Conservation (phyloP, 805 yeast species). For the Ogataea pilisensis region DNA sequence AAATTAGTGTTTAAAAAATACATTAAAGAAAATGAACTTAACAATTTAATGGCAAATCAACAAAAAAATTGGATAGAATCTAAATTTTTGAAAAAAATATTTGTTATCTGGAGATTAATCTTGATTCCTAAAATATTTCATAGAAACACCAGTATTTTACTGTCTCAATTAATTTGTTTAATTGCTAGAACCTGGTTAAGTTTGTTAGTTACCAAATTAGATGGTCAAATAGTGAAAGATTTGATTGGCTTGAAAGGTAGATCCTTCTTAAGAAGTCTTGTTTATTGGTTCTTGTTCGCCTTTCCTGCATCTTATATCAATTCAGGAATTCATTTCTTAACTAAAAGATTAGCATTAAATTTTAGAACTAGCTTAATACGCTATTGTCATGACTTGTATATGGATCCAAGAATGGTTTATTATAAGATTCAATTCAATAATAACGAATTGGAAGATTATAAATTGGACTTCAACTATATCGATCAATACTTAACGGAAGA, state of each 20-base stretch:
- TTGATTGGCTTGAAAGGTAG: conserved; percentile 76
- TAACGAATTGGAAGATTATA: conserved; percentile 30
- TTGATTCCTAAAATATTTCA: conserved; percentile 72
- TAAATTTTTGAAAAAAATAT: conserved; percentile 65
- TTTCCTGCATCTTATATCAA: conserved; percentile 92
- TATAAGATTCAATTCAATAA: conserved; percentile 71
- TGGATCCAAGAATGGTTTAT: conserved; percentile 76
- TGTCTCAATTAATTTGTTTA: conserved; percentile 69
- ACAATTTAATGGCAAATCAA: background rate
- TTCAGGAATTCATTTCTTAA: conserved; percentile 79
- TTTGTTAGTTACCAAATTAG: conserved; percentile 78
- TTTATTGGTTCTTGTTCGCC: conserved; percentile 85
- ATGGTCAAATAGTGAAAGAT: conserved; percentile 88
- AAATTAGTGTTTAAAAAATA: conserved; percentile 49
- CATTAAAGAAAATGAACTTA: conserved; percentile 27
- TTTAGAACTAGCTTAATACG: conserved; percentile 81
- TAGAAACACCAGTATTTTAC: conserved; percentile 60
- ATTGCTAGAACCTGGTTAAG: conserved; percentile 84
- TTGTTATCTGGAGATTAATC: conserved; percentile 67
- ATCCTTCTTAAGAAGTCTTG: conserved; percentile 70
- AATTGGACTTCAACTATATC: conserved; percentile 52
- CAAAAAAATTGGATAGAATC: conserved; percentile 36
- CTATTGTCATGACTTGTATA: conserved; percentile 84
- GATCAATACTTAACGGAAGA: conserved; percentile 89
- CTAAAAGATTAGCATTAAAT: conserved; percentile 70